Conservation (phyloP, 768 basidiomycete genomes). For the Xerocomellus intermedius region DNA sequence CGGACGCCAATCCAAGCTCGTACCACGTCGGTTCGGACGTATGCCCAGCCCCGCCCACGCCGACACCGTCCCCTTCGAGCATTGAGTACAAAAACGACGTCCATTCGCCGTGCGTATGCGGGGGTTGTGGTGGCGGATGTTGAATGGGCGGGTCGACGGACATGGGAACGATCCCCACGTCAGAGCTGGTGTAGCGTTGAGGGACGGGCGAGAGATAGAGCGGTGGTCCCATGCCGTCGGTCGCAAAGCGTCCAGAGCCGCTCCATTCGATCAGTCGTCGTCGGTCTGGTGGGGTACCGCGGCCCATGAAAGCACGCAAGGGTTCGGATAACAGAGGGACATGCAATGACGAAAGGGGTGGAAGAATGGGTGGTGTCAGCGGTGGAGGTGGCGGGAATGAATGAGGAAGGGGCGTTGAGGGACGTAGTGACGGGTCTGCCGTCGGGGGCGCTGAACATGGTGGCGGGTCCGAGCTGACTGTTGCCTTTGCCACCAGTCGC, state of each 20-base stretch:
- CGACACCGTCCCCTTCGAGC: conserved; percentile 32
- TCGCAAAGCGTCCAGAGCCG: conserved; percentile 15
- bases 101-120: conserved; percentile 27
- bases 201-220: conserved; percentile 27
- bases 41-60: conserved; percentile 4
- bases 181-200: conserved; percentile 12
- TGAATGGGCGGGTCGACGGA: conserved; percentile 16
- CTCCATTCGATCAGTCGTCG: conserved; percentile 32
- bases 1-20: conserved; percentile 27
- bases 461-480: background rate
- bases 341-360: conserved; percentile 29
- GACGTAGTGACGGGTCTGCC: background rate
- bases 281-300: conserved; percentile 33
- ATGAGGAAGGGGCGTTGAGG: conserved; percentile 3
- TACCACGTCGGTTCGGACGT: conserved; percentile 26
- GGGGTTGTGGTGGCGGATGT: background rate
- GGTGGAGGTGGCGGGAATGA: conserved; percentile 4
- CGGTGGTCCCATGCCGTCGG: conserved; percentile 23
- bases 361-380: conserved; percentile 15
- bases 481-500: background rate
- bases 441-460: background rate
- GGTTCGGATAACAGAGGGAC: conserved; percentile 34
- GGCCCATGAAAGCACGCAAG: conserved; percentile 35
- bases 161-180: conserved; percentile 24
- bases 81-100: conserved; percentile 34